A percentile compares a stretch with the other conserved stretches of the same genome.
These are phyloP conservation scores for Irpex rosettiformis DNA, from an alignment of 1,284 basidiomycete species.

Conservation along the genomic window DNA sequence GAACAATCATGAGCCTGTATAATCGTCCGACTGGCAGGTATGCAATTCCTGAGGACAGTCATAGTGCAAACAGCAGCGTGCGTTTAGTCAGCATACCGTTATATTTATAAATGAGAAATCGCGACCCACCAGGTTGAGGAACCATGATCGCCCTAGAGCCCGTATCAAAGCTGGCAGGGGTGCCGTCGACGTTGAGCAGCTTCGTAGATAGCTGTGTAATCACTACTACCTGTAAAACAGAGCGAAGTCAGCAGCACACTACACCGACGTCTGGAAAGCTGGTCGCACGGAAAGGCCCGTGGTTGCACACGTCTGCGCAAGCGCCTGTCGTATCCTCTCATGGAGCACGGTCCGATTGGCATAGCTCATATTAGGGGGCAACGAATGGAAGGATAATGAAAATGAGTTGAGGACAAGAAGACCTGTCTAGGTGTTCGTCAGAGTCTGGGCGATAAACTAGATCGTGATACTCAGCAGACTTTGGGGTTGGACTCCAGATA, in stretches of 20 bases:
- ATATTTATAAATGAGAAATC: neutral
- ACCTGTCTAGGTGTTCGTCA: slow-evolving; percentile 37
- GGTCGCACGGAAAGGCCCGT: slow-evolving; percentile 47
- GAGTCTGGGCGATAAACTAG: slow-evolving; percentile 1
- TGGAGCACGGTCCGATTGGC: slow-evolving; percentile 41
- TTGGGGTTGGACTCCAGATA: slow-evolving; percentile 43
- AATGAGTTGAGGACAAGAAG: slow-evolving; percentile 65
- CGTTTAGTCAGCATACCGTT: neutral
- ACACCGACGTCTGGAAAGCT: neutral
- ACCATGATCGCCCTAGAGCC: slow-evolving; percentile 59
- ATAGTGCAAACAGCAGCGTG: neutral
- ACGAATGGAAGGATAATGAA: slow-evolving; percentile 59
- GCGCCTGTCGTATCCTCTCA: slow-evolving; percentile 47
- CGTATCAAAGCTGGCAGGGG: slow-evolving; percentile 58
- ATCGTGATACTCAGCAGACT: slow-evolving; percentile 37
- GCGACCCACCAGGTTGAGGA: slow-evolving; percentile 55
- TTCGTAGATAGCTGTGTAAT: slow-evolving; percentile 71
- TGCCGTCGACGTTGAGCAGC: slow-evolving; percentile 57
- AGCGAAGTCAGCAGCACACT: neutral
- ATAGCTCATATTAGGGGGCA: slow-evolving; percentile 31
- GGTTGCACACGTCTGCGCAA: slow-evolving; percentile 47
- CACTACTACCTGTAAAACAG: slow-evolving; percentile 45
- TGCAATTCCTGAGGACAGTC: slow-evolving; percentile 20
- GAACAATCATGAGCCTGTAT: slow-evolving; percentile 35
- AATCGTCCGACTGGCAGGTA: slow-evolving; percentile 32